Evolutionary conservation across 2,329 filamentous ascomycete species (phyloP).

Genomic region (Chrysoporthe puriensis): DNA sequence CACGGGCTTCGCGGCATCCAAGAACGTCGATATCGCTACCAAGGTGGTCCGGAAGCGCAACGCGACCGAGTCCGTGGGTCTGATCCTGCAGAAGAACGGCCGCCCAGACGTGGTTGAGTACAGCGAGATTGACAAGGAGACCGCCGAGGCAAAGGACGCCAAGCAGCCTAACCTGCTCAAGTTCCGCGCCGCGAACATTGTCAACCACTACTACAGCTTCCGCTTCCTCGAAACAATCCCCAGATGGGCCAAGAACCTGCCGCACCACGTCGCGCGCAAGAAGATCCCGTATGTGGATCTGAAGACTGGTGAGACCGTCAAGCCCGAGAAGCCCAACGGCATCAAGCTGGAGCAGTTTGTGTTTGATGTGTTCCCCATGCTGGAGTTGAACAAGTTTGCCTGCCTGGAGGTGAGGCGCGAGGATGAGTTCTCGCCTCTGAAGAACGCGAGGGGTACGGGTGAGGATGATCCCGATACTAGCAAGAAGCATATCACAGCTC

Average conservation of each 20-base stretch:
- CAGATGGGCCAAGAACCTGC: slow-evolving; percentile 80
- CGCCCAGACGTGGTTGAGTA: slow-evolving; percentile 98
- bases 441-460: slow-evolving; percentile 83
- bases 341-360: slow-evolving; percentile 99
- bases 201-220: slow-evolving; percentile 99
- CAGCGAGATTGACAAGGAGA: slow-evolving; percentile 89
- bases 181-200: slow-evolving; percentile 98
- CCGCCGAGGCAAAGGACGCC: slow-evolving; percentile 85
- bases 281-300: slow-evolving; percentile 91
- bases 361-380: slow-evolving; percentile 95
- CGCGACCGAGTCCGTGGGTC: slow-evolving; percentile 91
- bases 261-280: slow-evolving; percentile 96
- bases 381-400: slow-evolving; percentile 85
- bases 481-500: slow-evolving; percentile 84
- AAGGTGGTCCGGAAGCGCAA: slow-evolving; percentile 99
- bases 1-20: slow-evolving; percentile 87
- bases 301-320: slow-evolving; percentile 76
- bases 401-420: slow-evolving; percentile 95
- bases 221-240: slow-evolving; percentile 90
- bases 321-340: slow-evolving; percentile 93
- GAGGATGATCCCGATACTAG: slow-evolving; percentile 96
- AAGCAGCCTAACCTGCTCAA: slow-evolving; percentile 82
- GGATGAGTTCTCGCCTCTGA: slow-evolving; percentile 97
- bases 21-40: slow-evolving; percentile 92
- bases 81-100: slow-evolving; percentile 94